Evolutionary conservation across 2,329 filamentous ascomycete genomes (phyloP), one percentile per base, ranked within the genome.

Genomic region (Emergomyces pasteurianus): DNA sequence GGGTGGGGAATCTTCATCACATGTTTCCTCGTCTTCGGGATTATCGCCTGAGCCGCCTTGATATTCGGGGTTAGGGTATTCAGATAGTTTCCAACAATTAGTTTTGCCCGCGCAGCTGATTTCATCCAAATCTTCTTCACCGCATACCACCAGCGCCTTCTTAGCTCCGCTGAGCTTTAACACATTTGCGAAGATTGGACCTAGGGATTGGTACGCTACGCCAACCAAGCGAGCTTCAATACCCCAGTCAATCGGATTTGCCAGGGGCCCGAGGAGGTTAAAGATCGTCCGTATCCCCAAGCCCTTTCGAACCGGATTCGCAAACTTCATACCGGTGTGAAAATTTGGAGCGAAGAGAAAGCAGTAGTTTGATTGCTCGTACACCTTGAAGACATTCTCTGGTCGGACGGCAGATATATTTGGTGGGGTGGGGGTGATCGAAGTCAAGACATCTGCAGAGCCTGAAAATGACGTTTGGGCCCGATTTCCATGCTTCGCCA

Each of bases 341-440:
- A 96, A 99, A 66, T 94, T 89, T 46, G 94, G 92, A 0, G 94
- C 94, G 71, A 94, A 97, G 36, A 99, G 83, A 77, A 99, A 99
- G 64, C 88, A 88, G 78, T 97, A 99, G 77, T 95, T 96, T 64
- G 87, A 89, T 61, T 81, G 78, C 56, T 83, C 80, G 77, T 96
- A 96, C 62, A 96, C 84, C 60, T 80, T 73, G 58, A 83, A 75
- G 55, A 97, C 80, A 54, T 87, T 90, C 49, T 80, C 74, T 1
- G 92, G 88, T 16, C 82, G 86, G 64, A 96, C 83, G 49, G 87
- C 87, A 57, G 81, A 79, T 64, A 97, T 86, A 66, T 87, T 83
- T 7, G 90, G 92, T 12, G 90, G 78, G 46, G 78, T 84, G 3
- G 89, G 90, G 61, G 79, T 74, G 73, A 92, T 89, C 69, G 84